Percentiles rank a stretch among this genome's conserved stretches.
phyloP scores from a whole-genome alignment of 148 eudicot genomes.

The Dysphania ambrosioides region DNA sequence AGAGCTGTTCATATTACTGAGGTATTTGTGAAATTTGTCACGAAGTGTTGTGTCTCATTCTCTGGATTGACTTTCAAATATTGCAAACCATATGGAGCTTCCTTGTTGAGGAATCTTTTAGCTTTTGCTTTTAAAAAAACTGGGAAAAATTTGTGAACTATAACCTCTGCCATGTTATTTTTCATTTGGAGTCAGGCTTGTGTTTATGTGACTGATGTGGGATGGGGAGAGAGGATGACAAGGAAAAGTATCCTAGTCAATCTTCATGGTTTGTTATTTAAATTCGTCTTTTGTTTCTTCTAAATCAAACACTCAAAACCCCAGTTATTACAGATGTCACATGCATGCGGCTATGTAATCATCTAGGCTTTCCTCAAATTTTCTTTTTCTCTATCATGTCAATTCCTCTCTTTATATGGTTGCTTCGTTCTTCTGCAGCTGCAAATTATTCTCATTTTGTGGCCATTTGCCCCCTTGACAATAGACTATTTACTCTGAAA shows the following conservation, averaged over 20 bases:
- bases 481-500: too few species aligned
- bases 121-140: too few species aligned
- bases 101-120: too few species aligned
- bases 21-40: conserved; percentile 10
- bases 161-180: too few species aligned
- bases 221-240: background rate
- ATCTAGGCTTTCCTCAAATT: background rate
- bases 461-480: background rate
- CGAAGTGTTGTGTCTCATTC: conserved; percentile 18
- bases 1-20: conserved; percentile 14
- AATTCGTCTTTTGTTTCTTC: background rate
- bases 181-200: too few species aligned
- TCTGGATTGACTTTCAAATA: conserved; percentile 1
- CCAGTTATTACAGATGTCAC: background rate
- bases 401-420: background rate
- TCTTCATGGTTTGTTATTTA: background rate
- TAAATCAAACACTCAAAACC: background rate
- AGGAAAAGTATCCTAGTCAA: background rate
- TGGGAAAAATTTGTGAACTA: too few species aligned
- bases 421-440: background rate
- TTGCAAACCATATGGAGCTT: too few species aligned
- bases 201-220: background rate
- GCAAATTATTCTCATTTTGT: background rate
- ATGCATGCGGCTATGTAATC: background rate
- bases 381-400: background rate